Evolutionary conservation across 2,329 filamentous ascomycete genomes (phyloP).

Genomic region (Trichoderma gracile): DNA sequence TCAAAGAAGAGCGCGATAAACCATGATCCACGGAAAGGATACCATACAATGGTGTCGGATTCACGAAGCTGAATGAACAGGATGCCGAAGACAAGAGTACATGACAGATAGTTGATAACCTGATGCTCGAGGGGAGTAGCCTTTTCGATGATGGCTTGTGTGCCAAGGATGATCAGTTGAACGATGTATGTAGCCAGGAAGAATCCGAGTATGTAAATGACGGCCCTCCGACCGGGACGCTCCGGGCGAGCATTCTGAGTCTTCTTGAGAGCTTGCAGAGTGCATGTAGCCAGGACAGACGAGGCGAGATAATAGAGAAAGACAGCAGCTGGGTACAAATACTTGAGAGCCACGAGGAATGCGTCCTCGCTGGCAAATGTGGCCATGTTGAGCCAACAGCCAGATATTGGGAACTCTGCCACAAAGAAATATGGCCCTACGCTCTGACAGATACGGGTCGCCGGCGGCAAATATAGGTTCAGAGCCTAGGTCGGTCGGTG

Average conservation of each 20-base stretch:
- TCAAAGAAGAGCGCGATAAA: constrained; percentile 60
- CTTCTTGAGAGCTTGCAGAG: constrained; percentile 49
- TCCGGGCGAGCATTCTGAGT: constrained; percentile 24
- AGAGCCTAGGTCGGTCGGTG: background rate
- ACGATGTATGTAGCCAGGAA: constrained; percentile 49
- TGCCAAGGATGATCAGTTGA: constrained; percentile 47
- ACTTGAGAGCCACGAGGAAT: constrained; percentile 53
- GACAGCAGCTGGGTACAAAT: constrained; percentile 57
- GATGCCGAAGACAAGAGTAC: constrained; percentile 63
- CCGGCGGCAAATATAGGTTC: background rate
- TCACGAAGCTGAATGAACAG: constrained; percentile 58
- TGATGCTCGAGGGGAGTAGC: constrained; percentile 46
- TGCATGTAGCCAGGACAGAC: constrained; percentile 53
- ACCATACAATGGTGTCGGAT: constrained; percentile 55
- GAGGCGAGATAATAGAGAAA: constrained; percentile 60
- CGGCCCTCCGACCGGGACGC: constrained; percentile 30
- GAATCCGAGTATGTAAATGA: constrained; percentile 47
- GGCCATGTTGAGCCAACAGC: constrained; percentile 25
- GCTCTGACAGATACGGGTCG: constrained; percentile 1
- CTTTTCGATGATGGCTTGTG: constrained; percentile 11
- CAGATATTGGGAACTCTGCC: background rate
- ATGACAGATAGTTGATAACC: constrained; percentile 61
- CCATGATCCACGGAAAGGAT: constrained; percentile 65
- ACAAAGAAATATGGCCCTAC: background rate
- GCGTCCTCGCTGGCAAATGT: constrained; percentile 21